Conservation (phyloP, 805 yeast genomes). For the Saturnispora gosingensis region DNA sequence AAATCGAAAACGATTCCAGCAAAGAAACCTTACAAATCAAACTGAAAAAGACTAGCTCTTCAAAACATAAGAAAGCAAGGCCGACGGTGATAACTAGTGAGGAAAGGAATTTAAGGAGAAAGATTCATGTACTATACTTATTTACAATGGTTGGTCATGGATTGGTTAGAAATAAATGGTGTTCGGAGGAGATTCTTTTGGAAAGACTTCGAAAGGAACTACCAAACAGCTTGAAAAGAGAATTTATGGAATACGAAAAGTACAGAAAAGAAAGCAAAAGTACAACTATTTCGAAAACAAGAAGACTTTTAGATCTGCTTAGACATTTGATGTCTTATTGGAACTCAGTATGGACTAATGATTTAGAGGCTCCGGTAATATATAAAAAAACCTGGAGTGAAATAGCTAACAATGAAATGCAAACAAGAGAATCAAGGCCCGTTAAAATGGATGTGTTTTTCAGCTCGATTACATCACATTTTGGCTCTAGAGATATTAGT, state of each 20-base stretch:
- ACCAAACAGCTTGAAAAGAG: slow-evolving; percentile 36
- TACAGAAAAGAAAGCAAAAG: slow-evolving; percentile 14
- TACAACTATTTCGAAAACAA: slow-evolving; percentile 37
- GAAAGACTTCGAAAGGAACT: slow-evolving; percentile 34
- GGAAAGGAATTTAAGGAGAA: slow-evolving; percentile 44
- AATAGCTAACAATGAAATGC: slow-evolving; percentile 15
- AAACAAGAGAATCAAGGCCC: slow-evolving; percentile 14
- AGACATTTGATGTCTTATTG: slow-evolving; percentile 57
- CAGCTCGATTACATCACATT: slow-evolving; percentile 32
- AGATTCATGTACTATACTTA: slow-evolving; percentile 51
- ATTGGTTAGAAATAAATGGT: slow-evolving; percentile 63
- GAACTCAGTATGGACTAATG: slow-evolving; percentile 26
- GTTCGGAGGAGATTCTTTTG: slow-evolving; percentile 40
- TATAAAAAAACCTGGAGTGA: slow-evolving; percentile 43
- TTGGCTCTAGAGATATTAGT: slow-evolving; percentile 70
- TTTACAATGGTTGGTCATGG: slow-evolving; percentile 60
- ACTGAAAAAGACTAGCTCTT: slow-evolving; percentile 9
- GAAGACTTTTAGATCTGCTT: slow-evolving; percentile 71
- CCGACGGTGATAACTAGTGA: slow-evolving; percentile 38
- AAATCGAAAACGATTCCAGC: not conserved
- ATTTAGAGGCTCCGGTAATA: slow-evolving; percentile 39
- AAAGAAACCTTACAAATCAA: slow-evolving; percentile 19
- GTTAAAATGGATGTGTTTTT: slow-evolving; percentile 36
- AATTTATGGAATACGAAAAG: slow-evolving; percentile 30
- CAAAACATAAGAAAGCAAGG: slow-evolving; percentile 20